These are phyloP conservation scores for Schoenoplectus tabernaemontani DNA, from an alignment of 202 grass and related monocot genomes.

Conservation along the genomic window DNA sequence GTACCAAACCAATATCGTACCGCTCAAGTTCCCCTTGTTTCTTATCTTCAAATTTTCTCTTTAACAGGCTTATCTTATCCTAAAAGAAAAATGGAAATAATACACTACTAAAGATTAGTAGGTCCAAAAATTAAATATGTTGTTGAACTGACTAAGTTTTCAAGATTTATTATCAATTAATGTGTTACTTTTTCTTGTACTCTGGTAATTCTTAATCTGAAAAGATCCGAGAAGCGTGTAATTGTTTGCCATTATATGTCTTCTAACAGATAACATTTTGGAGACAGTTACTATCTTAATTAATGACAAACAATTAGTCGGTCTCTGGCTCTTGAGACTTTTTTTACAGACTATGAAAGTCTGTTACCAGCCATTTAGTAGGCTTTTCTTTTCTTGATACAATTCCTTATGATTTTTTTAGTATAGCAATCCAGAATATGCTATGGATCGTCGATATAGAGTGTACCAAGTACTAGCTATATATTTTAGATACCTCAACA, in stretches of 20 bases:
- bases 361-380: not conserved
- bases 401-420: no score
- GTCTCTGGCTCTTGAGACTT: not conserved
- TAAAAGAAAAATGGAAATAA: conserved; percentile 12
- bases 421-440: no score
- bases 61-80: conserved; percentile 32
- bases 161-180: not conserved
- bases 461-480: not conserved
- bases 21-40: not conserved
- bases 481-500: not conserved
- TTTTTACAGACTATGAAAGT: no score
- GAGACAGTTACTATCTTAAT: not conserved
- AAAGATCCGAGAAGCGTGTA: not conserved
- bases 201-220: not conserved
- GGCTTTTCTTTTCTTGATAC: no score
- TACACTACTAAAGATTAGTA: not conserved
- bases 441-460: not conserved
- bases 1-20: conserved; percentile 32
- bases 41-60: conserved; percentile 27
- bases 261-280: not conserved
- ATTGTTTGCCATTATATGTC: not conserved
- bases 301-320: not conserved
- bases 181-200: not conserved
- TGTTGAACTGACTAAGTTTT: not conserved
- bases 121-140: not conserved